phyloP scores from a whole-genome alignment of 768 basidiomycete genomes.

The Mycena maculata region DNA sequence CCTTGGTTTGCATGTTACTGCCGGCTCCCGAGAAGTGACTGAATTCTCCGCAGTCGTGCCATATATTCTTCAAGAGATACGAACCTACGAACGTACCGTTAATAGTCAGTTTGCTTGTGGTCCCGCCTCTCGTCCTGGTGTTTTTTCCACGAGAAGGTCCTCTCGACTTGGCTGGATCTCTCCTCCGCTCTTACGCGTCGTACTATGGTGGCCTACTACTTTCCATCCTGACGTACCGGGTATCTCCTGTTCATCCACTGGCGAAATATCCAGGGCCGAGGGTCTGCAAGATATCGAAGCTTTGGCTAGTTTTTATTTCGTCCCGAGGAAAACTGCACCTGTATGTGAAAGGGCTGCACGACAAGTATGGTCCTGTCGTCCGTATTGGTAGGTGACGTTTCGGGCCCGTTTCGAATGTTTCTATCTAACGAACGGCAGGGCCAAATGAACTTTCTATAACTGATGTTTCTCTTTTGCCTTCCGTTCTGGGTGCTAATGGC shows the following conservation, averaged over 20 bases:
- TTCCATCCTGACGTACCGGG: constrained; percentile 50
- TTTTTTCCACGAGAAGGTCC: neutral
- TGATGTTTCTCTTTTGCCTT: constrained; percentile 46
- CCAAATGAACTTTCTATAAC: constrained; percentile 59
- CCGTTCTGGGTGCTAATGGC: constrained; percentile 50
- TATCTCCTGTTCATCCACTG: constrained; percentile 62
- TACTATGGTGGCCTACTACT: constrained; percentile 25
- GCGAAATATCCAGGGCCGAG: constrained; percentile 60
- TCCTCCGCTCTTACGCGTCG: neutral
- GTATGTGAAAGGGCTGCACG: constrained; percentile 58
- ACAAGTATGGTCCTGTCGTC: constrained; percentile 63
- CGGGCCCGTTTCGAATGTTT: neutral
- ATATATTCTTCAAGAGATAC: constrained; percentile 16
- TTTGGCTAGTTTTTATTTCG: constrained; percentile 48
- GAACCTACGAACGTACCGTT: constrained; percentile 1
- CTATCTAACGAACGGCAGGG: constrained; percentile 41
- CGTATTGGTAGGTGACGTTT: constrained; percentile 57
- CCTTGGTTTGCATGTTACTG: too few relatives aligned
- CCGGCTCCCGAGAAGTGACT: neutral
- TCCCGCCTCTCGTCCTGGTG: neutral
- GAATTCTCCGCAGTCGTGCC: neutral
- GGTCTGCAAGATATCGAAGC: constrained; percentile 51
- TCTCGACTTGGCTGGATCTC: neutral
- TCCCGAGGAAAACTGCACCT: constrained; percentile 55
- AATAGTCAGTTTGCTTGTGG: neutral